Evolutionary conservation across 2,329 filamentous ascomycete species (phyloP).

Genomic region (Colletotrichum sp.): DNA sequence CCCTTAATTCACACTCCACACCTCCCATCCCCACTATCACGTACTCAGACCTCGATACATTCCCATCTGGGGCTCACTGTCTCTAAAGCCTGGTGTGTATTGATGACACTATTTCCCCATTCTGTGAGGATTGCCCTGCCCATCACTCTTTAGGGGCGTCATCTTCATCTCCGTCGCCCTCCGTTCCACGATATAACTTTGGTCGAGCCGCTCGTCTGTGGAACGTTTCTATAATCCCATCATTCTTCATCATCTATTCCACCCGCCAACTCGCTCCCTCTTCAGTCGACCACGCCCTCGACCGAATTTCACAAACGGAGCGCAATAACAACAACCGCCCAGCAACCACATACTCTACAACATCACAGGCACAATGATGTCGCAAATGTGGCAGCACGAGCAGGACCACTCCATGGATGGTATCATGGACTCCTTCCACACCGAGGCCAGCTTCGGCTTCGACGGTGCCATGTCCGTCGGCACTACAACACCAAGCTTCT

Average conservation of each 20-base stretch:
- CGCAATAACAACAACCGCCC: not conserved
- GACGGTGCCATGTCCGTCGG: conserved; percentile 18
- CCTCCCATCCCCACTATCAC: conserved; percentile 13
- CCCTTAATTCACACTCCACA: conserved; percentile 3
- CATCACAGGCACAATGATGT: conserved; percentile 17
- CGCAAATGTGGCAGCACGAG: conserved; percentile 18
- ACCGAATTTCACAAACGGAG: not conserved
- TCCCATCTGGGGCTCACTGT: conserved; percentile 38
- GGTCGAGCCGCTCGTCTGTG: conserved; percentile 37
- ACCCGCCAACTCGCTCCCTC: conserved; percentile 19
- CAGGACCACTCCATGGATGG: conserved; percentile 18
- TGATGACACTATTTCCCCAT: conserved; percentile 23
- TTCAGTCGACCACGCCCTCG: conserved; percentile 19
- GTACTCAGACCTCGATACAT: conserved; percentile 29
- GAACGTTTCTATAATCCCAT: conserved; percentile 23
- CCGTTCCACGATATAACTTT: conserved; percentile 49
- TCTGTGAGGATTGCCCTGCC: conserved; percentile 16
- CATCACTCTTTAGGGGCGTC: conserved; percentile 23
- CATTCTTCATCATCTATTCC: conserved; percentile 22
- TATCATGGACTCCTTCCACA: conserved; percentile 18
- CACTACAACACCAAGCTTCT: conserved; percentile 21
- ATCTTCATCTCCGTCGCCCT: conserved; percentile 31
- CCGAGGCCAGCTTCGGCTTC: conserved; percentile 20
- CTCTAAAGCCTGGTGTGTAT: conserved; percentile 30
- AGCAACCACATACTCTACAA: conserved; percentile 13